A percentile compares a stretch with the other conserved stretches of the same genome.
Conservation (phyloP, 169 alveolate species). For the Babesia bigemina region DNA sequence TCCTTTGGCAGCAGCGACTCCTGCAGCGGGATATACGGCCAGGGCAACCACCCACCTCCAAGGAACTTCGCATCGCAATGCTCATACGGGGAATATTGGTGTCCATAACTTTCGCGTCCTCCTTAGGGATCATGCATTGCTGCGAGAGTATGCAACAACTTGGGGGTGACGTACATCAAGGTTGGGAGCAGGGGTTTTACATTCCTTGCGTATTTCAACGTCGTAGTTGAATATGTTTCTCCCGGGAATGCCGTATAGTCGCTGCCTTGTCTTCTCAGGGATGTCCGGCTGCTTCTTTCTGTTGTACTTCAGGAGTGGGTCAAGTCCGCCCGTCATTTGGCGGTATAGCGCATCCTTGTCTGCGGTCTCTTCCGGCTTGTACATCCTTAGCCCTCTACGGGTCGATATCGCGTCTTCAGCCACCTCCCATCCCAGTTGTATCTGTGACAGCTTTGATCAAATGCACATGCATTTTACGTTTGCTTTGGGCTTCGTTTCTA, state of each 20-base stretch:
- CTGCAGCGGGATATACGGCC: background rate
- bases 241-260: slow-evolving; percentile 66
- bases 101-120: background rate
- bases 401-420: background rate
- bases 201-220: slow-evolving; percentile 41
- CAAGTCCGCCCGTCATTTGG: background rate
- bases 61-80: slow-evolving; percentile 29
- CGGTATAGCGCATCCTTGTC: background rate
- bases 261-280: slow-evolving; percentile 27
- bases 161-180: slow-evolving; percentile 26
- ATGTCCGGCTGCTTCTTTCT: slow-evolving; percentile 55
- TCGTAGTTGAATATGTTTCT: slow-evolving; percentile 57
- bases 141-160: background rate
- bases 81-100: slow-evolving; percentile 2
- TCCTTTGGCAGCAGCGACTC: slow-evolving; percentile 58
- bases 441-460: background rate
- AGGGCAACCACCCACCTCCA: slow-evolving; percentile 27
- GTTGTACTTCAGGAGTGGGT: background rate
- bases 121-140: slow-evolving; percentile 61
- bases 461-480: background rate
- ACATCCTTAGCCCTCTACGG: slow-evolving; percentile 21
- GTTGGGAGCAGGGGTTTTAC: slow-evolving; percentile 2
- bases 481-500: slow-evolving; percentile 6
- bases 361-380: slow-evolving; percentile 6
- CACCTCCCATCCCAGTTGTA: slow-evolving; percentile 20